Percentiles rank a stretch among this genome's conserved stretches.
Conservation (phyloP, 805 yeast species). For the Saccharomycopsis amapae region DNA sequence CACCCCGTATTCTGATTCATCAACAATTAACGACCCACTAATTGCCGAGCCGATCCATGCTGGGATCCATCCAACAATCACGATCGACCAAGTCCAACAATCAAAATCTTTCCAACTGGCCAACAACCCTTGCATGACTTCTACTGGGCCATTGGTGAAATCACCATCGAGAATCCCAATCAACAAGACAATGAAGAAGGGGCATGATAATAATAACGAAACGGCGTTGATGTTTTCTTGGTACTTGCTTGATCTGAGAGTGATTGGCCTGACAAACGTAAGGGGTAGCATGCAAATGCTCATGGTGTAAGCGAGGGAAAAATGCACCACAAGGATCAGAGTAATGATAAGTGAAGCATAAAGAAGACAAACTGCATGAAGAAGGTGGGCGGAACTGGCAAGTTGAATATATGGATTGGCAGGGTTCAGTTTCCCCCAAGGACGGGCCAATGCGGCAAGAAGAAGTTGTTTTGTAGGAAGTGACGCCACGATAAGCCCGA, state of each 20-base stretch:
- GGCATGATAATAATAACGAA: constrained; percentile 28
- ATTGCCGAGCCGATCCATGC: constrained; percentile 50
- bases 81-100: constrained; percentile 80
- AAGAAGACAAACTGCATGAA: constrained; percentile 44
- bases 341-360: constrained; percentile 63
- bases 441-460: constrained; percentile 11
- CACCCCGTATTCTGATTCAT: constrained; percentile 17
- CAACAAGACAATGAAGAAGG: constrained; percentile 26
- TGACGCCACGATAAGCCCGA: constrained; percentile 52
- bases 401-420: constrained; percentile 17
- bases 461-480: constrained; percentile 18
- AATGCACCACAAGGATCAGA: constrained; percentile 73
- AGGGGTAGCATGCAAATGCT: constrained; percentile 74
- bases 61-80: constrained; percentile 76
- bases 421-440: background rate
- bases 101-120: constrained; percentile 62
- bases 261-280: constrained; percentile 39
- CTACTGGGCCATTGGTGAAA: constrained; percentile 16
- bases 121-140: constrained; percentile 44
- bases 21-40: constrained; percentile 14
- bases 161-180: constrained; percentile 25
- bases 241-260: constrained; percentile 9
- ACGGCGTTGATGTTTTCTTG: constrained; percentile 23
- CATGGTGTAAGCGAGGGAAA: constrained; percentile 66
- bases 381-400: constrained; percentile 17